Evolutionary conservation across 495 filamentous ascomycete genomes (phyloP).

Genomic region (Aspergillus hancockii): DNA sequence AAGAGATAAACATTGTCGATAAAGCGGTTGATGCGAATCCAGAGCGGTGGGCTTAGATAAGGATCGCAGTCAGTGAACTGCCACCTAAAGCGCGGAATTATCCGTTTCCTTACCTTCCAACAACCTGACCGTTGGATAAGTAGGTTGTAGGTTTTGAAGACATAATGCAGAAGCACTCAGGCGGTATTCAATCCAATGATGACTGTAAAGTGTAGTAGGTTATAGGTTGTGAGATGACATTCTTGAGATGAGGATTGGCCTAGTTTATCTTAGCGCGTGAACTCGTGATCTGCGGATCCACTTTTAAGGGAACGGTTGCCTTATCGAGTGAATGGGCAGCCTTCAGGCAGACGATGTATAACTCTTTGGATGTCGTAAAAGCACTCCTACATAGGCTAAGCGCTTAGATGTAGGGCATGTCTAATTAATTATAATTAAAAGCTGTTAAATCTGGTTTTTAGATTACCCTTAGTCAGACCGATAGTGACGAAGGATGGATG

Average conservation of each 20-base stretch:
- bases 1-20: conserved; percentile 47
- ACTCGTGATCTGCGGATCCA: background rate
- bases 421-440: too few species aligned
- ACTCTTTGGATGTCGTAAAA: too few species aligned
- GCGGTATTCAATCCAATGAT: background rate
- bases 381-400: too few species aligned
- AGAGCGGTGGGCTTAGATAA: conserved; percentile 41
- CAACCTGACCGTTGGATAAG: conserved; percentile 40
- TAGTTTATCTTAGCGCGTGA: conserved; percentile 1
- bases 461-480: too few species aligned
- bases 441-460: too few species aligned
- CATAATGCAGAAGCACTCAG: conserved; percentile 27
- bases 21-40: conserved; percentile 46
- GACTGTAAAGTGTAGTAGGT: background rate
- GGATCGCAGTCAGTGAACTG: conserved; percentile 28
- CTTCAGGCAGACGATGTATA: too few species aligned
- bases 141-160: conserved; percentile 34
- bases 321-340: background rate
- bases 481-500: too few species aligned
- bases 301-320: conserved; percentile 5
- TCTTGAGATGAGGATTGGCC: conserved; percentile 1
- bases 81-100: conserved; percentile 5
- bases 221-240: conserved; percentile 2
- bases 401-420: too few species aligned
- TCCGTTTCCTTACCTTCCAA: conserved; percentile 28